Evolutionary conservation across 1,284 basidiomycete genomes (phyloP), one percentile per base, ranked within the genome.

Genomic region (Thecaphora thlaspeos): DNA sequence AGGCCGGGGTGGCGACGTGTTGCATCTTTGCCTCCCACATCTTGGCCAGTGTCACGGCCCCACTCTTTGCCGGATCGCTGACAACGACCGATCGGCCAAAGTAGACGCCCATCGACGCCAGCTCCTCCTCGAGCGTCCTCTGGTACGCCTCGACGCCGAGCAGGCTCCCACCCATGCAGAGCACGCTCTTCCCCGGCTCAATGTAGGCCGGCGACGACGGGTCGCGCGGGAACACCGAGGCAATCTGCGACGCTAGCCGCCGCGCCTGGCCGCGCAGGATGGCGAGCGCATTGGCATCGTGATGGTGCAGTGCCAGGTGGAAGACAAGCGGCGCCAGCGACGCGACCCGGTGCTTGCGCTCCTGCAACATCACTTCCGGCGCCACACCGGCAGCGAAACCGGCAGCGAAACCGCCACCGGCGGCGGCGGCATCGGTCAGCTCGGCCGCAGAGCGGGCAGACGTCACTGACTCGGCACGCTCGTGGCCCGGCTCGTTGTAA

Each of bases 261-360:
- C 36, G 9, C 17, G 47, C 42, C 40, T 65, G 60, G 10, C 28
- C 12, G 7, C 46, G 44, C 12, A 65, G 22, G 22, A 65, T 57
- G 15, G 39, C 22, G 8, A 65, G 41, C 14, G 30, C 44, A 7
- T 43, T 17, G 14, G 22, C 36, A 41, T 65, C 61, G n/a, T 22
- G 34, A 22, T 61, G 59, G 2, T 23, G 24, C 23, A 65, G 60
- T 11, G 61, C 61, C 5, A 65, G 55, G 26, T 61, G 44, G 42
- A 65, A 65, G 18, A 65, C 61, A 14, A 65, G 26, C n/a, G 59
- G 60, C 14, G 61, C 48, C n/a, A 65, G 38, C 8, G 54, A 46
- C 15, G 61, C 61, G 14, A 65, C 32, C 15, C 60, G 40, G 22
- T 57, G 61, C 41, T 65, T 65, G 23, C 59, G 47, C 36, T 53